Evolutionary conservation across 768 basidiomycete species (phyloP).

Genomic region (Cystoderma amianthinum): DNA sequence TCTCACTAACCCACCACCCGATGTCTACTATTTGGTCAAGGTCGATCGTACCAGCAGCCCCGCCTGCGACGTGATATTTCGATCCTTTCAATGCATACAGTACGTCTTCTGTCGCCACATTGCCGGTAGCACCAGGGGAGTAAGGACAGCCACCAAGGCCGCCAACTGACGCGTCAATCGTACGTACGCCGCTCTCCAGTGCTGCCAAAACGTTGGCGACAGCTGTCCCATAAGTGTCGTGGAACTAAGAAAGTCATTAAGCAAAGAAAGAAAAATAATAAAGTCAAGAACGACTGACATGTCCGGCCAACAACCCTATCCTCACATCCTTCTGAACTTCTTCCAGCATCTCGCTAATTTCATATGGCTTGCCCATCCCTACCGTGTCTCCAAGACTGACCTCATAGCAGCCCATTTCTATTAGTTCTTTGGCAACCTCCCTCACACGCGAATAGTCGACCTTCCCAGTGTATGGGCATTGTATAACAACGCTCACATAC

Average conservation of each 20-base stretch:
- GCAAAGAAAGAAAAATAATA: background rate
- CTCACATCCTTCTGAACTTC: conserved; percentile 58
- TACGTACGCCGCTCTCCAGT: conserved; percentile 66
- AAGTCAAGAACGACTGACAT: conserved; percentile 29
- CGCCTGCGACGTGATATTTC: conserved; percentile 46
- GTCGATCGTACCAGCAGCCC: conserved; percentile 37
- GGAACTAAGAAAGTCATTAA: conserved; percentile 74
- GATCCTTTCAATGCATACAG: conserved; percentile 74
- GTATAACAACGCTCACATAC: conserved; percentile 79
- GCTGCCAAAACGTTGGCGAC: conserved; percentile 72
- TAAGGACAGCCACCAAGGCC: conserved; percentile 95
- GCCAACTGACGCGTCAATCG: conserved; percentile 79
- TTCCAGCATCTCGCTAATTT: conserved; percentile 61
- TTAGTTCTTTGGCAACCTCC: conserved; percentile 61
- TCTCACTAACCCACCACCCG: conserved; percentile 77
- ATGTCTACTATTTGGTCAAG: conserved; percentile 65
- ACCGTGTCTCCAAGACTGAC: conserved; percentile 90
- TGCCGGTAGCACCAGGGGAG: conserved; percentile 93
- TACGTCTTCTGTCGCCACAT: conserved; percentile 90
- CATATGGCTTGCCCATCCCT: conserved; percentile 73
- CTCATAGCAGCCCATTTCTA: conserved; percentile 93
- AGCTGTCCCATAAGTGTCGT: conserved; percentile 85
- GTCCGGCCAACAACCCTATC: conserved; percentile 68
- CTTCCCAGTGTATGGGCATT: conserved; percentile 82
- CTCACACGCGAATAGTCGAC: conserved; percentile 60